Evolutionary conservation across 2,329 filamentous ascomycete genomes (phyloP), one percentile per base, ranked within the genome.

Genomic region (Colletotrichum caudatum): DNA sequence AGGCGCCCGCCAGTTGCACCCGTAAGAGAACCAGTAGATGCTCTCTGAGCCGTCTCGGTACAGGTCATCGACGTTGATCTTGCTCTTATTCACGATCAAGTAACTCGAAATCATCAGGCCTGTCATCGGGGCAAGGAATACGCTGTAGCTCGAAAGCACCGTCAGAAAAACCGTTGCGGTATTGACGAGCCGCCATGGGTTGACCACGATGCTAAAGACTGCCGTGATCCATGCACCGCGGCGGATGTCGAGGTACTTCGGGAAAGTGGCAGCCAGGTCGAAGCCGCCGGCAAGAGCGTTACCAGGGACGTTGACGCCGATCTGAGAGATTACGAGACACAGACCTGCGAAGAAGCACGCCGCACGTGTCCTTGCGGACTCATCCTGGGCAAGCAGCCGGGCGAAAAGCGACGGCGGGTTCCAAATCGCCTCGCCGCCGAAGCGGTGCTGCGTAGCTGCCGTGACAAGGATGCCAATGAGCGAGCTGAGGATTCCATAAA

Each of bases 401-500:
- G 77, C 80, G 18, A 83, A 77, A 5, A 84, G 75, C 3, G 78
- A 74, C 0, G 80, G 79, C 1, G 81, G 81, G 56, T 80, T 83
- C 82, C 82, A 83, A 60, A 83, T 74, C 16, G 80, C 76, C 59
- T 76, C 71, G 41, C 80, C 79, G 9, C 73, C 80, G 64, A 82
- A 79, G 6, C 79, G 76, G 2, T 80, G 74, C 69, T 83, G 81
- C 0, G 81, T 82, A 0, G 82, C 82, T 0, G 82, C 80, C 0
- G 81, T 83, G 29, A 83, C 81, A 0, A 84, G 71, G 16, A 84
- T 83, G 0, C 82, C 82, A 9, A 83, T 79, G 18, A 84, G 74
- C 1, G 80, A 79, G 3, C 77, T 78, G 3, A 79, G 71, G 41
- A 80, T 80, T 44, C 78, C 78, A 63, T 82, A 82, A 0, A 83